Percentiles rank a stretch among this genome's conserved stretches.
phyloP scores from a whole-genome alignment of 805 yeast species.

The Barnettozyma siamensis region DNA sequence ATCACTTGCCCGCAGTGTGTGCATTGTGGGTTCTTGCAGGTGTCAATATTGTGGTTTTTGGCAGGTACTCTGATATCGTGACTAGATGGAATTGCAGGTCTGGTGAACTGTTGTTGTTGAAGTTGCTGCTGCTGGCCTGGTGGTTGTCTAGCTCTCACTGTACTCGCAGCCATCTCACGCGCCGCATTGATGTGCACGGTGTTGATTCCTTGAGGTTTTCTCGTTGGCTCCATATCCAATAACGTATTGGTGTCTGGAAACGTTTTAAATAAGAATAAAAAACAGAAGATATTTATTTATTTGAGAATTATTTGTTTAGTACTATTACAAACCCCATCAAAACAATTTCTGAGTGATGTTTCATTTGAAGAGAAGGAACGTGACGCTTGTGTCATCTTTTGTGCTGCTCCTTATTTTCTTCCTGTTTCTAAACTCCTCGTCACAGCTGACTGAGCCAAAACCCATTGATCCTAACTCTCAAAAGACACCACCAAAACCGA shows the following conservation, averaged over 20 bases:
- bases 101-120: not conserved
- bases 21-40: slow-evolving; percentile 42
- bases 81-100: not conserved
- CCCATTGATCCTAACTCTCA: slow-evolving; percentile 19
- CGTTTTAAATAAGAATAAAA: not conserved
- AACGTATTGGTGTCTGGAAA: no score
- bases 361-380: slow-evolving; percentile 3
- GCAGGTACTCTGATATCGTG: slow-evolving; percentile 36
- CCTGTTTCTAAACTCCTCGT: slow-evolving; percentile 15
- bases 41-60: slow-evolving; percentile 27
- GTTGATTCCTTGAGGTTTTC: slow-evolving; percentile 35
- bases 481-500: slow-evolving; percentile 24
- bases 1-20: slow-evolving; percentile 64
- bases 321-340: no score
- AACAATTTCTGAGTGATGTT: not conserved
- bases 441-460: slow-evolving; percentile 21
- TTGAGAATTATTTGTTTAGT: no score
- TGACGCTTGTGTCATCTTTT: slow-evolving; percentile 8
- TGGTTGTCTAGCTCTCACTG: slow-evolving; percentile 31
- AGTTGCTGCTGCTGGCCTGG: not conserved
- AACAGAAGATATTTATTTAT: not conserved
- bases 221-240: slow-evolving; percentile 6
- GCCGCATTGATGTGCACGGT: slow-evolving; percentile 57
- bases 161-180: slow-evolving; percentile 49
- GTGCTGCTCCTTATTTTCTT: slow-evolving; percentile 12